These are phyloP conservation scores for Colletotrichum godetiae DNA, from an alignment of 2,329 filamentous ascomycete genomes.

Conservation along the genomic window DNA sequence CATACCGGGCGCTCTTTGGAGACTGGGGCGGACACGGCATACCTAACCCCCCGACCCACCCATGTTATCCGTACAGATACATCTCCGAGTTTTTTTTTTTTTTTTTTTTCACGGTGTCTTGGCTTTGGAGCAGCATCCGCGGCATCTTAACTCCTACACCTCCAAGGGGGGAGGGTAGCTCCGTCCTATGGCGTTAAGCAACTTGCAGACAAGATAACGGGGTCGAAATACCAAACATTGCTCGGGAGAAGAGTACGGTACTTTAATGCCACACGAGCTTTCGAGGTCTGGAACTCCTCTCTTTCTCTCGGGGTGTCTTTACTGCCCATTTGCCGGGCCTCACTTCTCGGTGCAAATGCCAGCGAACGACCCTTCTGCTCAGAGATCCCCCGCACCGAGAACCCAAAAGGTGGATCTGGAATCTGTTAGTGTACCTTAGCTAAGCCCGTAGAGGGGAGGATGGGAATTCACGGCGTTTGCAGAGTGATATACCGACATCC, in stretches of 20 bases:
- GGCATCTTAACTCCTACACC: constrained; percentile 7
- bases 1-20: background rate
- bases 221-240: background rate
- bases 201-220: background rate
- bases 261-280: constrained; percentile 18
- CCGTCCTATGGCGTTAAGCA: background rate
- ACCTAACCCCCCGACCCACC: background rate
- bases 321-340: background rate
- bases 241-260: background rate
- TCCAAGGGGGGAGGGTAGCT: background rate
- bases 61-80: background rate
- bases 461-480: background rate
- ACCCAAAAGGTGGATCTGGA: background rate
- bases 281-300: background rate
- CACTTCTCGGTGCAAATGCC: constrained; percentile 17
- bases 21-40: too few species aligned
- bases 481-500: background rate
- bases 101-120: background rate
- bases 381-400: constrained; percentile 21
- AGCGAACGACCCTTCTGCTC: constrained; percentile 11
- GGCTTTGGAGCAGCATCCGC: background rate
- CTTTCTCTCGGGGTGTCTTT: constrained; percentile 29
- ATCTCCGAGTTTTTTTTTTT: constrained; percentile 8
- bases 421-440: too few species aligned
- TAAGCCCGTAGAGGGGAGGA: background rate